Base-by-base conservation (phyloP, 768 basidiomycete genomes). In the Cantharellus cinnabarinus region DNA sequence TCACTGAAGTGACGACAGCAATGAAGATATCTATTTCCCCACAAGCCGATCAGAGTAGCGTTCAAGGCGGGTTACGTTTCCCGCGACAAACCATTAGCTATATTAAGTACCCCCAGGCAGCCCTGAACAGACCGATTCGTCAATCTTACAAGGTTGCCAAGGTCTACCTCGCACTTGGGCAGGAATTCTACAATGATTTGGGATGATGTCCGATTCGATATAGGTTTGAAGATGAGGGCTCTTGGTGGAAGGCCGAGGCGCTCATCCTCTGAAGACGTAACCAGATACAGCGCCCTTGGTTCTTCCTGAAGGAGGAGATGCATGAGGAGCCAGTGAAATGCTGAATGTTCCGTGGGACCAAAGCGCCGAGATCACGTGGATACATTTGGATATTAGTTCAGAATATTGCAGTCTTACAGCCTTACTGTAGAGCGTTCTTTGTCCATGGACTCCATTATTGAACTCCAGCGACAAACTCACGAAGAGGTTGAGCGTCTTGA, bases 401-500 rank as follows among this genome's bases (percentile, higher is more conserved):
- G 44, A 10, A 48, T 48, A 10, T 48, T 10, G 10, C 44, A 48
- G 10, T 10, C 10, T 48, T 10, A 10, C 44, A 29, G 10, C 44
- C 44, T 10, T 48, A 48, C 1, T 10, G 44, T 48, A 48, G 10
- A 48, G 10, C 44, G 57, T 40, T 35, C 63, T 29, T 10, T 10
- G 10, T 10, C 42, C 50, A 95, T 95, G 93, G 90, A 97, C 77
- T 91, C 89, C 52, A 75, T 89, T 66, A 76, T 97, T 68, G 94
- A 99, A 72, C 73, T 87, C n/a, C 87, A 94, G 67, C 82, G 94
- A 57, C 90, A 91, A 66, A 86, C 84, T 7, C 94, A 98, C 71
- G 91, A 97, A 71, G 93, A 97, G 70, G 77, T 90, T 35, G 94
- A 99, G 72, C 82, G 86, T 57, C 86, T 89, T 64, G 86, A 98